phyloP scores from a whole-genome alignment of 116 monocot species.

The Trichopus zeylanicus region DNA sequence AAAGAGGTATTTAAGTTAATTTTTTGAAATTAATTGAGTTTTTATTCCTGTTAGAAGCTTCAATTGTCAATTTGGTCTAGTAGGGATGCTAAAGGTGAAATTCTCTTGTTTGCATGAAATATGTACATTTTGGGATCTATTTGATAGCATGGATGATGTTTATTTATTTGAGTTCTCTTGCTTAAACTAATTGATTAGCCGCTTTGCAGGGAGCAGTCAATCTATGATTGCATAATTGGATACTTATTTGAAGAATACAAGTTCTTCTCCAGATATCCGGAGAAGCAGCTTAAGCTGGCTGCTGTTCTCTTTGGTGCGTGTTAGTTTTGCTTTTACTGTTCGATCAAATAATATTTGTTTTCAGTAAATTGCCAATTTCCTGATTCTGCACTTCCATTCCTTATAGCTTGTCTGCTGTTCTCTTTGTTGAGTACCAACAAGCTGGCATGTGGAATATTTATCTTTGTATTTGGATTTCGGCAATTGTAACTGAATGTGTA shows the following conservation, averaged over 20 bases:
- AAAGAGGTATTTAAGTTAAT: conserved; percentile 27
- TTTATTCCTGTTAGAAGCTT: not conserved
- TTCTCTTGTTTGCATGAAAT: no score
- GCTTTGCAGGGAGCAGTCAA: conserved; percentile 54
- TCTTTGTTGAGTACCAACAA: conserved; percentile 69
- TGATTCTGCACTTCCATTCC: no score
- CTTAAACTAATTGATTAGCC: no score
- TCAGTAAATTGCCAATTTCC: no score
- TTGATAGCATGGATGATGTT: no score
- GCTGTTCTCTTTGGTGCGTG: conserved; percentile 86
- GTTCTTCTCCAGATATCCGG: conserved; percentile 93
- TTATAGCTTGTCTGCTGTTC: conserved; percentile 82
- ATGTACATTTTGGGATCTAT: no score
- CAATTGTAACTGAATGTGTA: no score
- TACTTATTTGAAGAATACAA: conserved; percentile 98
- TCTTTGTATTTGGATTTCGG: not conserved
- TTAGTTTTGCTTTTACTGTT: no score
- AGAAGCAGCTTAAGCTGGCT: conserved; percentile 80
- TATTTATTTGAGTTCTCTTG: not conserved
- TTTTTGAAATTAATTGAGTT: not conserved
- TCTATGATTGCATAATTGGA: conserved; percentile 90
- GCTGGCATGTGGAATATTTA: no score
- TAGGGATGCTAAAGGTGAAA: no score
- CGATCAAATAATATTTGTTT: no score
- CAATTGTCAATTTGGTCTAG: not conserved